Conservation (phyloP, 1,139 yeast genomes). For the Lodderomyces elongisporus region DNA sequence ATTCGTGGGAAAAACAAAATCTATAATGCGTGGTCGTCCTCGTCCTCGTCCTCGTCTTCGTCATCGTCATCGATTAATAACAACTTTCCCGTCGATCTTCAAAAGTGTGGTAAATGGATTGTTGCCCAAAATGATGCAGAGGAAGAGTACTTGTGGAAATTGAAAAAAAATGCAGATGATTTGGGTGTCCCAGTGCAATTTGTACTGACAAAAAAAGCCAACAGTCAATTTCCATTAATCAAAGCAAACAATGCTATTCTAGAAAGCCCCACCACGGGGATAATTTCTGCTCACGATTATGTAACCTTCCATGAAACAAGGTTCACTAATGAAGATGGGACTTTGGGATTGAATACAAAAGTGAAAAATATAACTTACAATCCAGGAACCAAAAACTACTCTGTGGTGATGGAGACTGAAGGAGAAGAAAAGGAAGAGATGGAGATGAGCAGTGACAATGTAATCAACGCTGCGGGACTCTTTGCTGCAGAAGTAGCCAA, state of each 20-base stretch:
- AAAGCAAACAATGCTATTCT: conserved; percentile 57
- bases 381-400: conserved; percentile 18
- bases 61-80: conserved; percentile 26
- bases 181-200: conserved; percentile 59
- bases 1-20: conserved; percentile 67
- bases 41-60: too few relatives aligned
- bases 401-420: conserved; percentile 24
- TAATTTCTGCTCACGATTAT: conserved; percentile 73
- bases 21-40: conserved; percentile 36
- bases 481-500: conserved; percentile 68
- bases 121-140: conserved; percentile 75
- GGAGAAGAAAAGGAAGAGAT: conserved; percentile 19
- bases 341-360: conserved; percentile 56
- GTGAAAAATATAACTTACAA: conserved; percentile 42
- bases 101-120: conserved; percentile 79
- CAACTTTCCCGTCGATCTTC: conserved; percentile 46
- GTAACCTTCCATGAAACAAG: conserved; percentile 54
- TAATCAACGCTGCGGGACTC: conserved; percentile 77
- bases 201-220: conserved; percentile 41
- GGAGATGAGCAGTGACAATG: conserved; percentile 48
- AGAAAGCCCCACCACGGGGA: conserved; percentile 83
- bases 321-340: conserved; percentile 55
- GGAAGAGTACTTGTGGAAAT: conserved; percentile 48
- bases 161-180: conserved; percentile 48
- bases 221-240: conserved; percentile 58